These are phyloP conservation scores for Colletotrichum australisinense DNA, from an alignment of 2,329 filamentous ascomycete species.

Conservation along the genomic window DNA sequence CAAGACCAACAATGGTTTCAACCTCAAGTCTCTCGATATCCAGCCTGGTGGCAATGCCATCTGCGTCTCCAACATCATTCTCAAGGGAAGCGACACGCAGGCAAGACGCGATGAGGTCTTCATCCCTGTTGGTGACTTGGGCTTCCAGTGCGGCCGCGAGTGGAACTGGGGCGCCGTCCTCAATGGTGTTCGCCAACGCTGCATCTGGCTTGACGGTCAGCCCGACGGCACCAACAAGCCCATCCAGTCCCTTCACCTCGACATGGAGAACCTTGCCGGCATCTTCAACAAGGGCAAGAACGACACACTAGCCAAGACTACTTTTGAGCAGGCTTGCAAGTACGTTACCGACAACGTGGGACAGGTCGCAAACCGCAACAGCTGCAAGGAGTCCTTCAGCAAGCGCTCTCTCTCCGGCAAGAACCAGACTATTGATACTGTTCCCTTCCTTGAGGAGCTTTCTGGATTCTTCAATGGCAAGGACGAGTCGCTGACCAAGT, in stretches of 20 bases:
- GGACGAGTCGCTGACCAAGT: neutral
- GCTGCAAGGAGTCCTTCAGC: slow-evolving; percentile 10
- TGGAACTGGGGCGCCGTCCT: slow-evolving; percentile 21
- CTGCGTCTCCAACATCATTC: slow-evolving; percentile 19
- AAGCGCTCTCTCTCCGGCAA: neutral
- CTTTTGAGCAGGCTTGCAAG: slow-evolving; percentile 8
- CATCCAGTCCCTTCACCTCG: slow-evolving; percentile 21
- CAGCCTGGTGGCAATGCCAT: slow-evolving; percentile 21
- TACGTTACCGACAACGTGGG: slow-evolving; percentile 9
- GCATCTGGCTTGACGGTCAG: slow-evolving; percentile 22
- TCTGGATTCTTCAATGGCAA: slow-evolving; percentile 5
- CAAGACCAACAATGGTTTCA: slow-evolving; percentile 18
- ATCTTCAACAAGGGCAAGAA: slow-evolving; percentile 15
- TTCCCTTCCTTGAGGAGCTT: neutral
- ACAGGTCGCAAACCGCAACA: slow-evolving; percentile 11
- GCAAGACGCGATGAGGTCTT: slow-evolving; percentile 14
- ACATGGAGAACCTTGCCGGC: slow-evolving; percentile 18
- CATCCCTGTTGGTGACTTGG: slow-evolving; percentile 17
- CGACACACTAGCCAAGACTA: slow-evolving; percentile 2
- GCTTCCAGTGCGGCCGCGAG: slow-evolving; percentile 15
- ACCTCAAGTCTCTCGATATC: slow-evolving; percentile 20
- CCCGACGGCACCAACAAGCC: slow-evolving; percentile 22
- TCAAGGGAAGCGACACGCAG: slow-evolving; percentile 16
- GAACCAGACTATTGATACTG: neutral
- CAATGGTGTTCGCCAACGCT: slow-evolving; percentile 8